Base-by-base conservation (phyloP, 2,329 filamentous ascomycete genomes). In the Nemania sp. region DNA sequence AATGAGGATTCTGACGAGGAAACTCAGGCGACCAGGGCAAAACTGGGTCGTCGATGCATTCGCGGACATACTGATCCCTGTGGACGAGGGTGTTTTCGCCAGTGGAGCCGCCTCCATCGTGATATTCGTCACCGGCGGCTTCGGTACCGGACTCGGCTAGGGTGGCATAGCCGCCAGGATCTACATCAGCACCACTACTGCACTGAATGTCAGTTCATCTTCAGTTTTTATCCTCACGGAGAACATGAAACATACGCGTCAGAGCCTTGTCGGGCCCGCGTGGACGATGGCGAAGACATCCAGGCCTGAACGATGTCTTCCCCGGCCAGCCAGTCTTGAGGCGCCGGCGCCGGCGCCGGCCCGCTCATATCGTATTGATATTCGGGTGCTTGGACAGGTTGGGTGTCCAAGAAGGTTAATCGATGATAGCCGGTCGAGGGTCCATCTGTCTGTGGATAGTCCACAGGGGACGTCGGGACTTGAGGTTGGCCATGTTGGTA, bases 241-340 rank as follows among this genome's bases (percentile, higher is more conserved):
- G n/a, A n/a, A n/a, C n/a, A 23, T 8, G 31, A 15, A 22, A 49
- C 52, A 5, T 56, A 58, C 56, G 5, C 48, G 8, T 12, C 15
- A 7, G 56, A 58, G 24, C 56, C 56, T 14, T 56, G 52, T 14
- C 23, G 23, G 17, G 36, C 56, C 11, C 23, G 46, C 14, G 12
- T 56, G 20, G 56, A 58, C 20, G 11, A 26, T 14, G 40, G 56
- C 20, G 48, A 24, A 49, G 11, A 3, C 14, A 7, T 20, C 40
- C 8, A 33, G 6, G n/a, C 37, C 8, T 8, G 7, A 12, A 11
- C 6, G 3, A 11, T 2, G 17, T 34, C 24, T 5, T 5, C 22
- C 30, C 33, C 47, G 9, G 8, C 5, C 8, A 14, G n/a, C 43
- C 14, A 23, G 12, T 37, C 22, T 36, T 6, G 39, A 39, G 30